Conservation (phyloP, 768 basidiomycete genomes). For the Brasilioporus rufonigricans region DNA sequence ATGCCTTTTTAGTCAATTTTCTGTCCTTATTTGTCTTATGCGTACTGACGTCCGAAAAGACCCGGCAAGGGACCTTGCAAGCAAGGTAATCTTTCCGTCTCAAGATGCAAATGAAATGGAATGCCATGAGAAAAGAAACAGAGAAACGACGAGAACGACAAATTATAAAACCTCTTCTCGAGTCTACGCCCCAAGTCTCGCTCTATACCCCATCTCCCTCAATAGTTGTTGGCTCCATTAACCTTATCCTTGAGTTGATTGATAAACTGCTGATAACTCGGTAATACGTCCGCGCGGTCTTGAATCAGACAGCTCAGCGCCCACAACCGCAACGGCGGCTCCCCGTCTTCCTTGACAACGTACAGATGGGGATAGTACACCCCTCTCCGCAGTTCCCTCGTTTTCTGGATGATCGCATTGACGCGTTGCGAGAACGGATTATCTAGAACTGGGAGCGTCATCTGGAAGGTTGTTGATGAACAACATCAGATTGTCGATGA, state of each 20-base stretch:
- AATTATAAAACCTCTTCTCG: background rate
- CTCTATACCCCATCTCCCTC: background rate
- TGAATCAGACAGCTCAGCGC: slow-evolving; percentile 92
- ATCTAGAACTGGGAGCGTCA: slow-evolving; percentile 84
- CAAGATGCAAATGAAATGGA: too few relatives aligned
- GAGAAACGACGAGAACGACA: background rate
- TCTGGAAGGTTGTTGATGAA: too few relatives aligned
- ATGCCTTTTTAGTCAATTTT: too few relatives aligned
- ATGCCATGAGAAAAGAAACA: background rate
- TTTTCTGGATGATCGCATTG: slow-evolving; percentile 92
- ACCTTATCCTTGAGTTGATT: slow-evolving; percentile 85
- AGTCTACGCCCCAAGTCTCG: background rate
- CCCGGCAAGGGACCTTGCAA: too few relatives aligned
- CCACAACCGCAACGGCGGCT: slow-evolving; percentile 92
- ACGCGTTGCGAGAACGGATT: slow-evolving; percentile 96
- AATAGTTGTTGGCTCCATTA: slow-evolving; percentile 35
- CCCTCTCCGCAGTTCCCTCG: slow-evolving; percentile 89
- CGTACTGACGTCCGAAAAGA: too few relatives aligned
- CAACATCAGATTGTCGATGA: too few relatives aligned
- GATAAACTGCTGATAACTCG: slow-evolving; percentile 96
- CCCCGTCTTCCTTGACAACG: slow-evolving; percentile 97
- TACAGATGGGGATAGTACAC: slow-evolving; percentile 94
- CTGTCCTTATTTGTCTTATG: too few relatives aligned
- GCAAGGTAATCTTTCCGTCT: too few relatives aligned
- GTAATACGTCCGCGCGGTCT: slow-evolving; percentile 91